These are phyloP conservation scores for Fusarium albidum DNA, from an alignment of 2,329 filamentous ascomycete species.

Conservation along the genomic window DNA sequence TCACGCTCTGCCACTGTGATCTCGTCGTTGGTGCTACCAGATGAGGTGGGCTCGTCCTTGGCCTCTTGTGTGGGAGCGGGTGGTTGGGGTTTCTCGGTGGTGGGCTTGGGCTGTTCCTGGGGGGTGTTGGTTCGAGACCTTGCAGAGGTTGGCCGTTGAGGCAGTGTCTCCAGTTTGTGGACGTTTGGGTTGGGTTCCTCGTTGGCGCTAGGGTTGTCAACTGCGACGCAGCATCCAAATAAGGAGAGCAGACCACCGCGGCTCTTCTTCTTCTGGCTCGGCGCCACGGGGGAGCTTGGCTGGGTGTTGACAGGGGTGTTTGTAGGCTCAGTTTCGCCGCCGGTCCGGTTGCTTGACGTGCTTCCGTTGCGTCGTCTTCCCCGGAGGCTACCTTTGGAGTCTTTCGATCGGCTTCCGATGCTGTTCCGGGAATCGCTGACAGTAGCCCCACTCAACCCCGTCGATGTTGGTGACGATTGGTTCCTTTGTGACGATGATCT, in stretches of 20 bases:
- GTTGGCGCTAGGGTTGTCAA: constrained; percentile 64
- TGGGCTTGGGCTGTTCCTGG: constrained; percentile 56
- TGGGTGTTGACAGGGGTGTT: constrained; percentile 59
- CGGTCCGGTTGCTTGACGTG: constrained; percentile 70
- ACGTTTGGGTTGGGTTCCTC: constrained; percentile 63
- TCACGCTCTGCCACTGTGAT: constrained; percentile 52
- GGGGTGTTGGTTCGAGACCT: constrained; percentile 62
- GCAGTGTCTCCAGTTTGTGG: constrained; percentile 66
- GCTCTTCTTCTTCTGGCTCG: constrained; percentile 62
- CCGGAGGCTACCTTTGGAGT: constrained; percentile 70
- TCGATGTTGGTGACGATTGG: constrained; percentile 66
- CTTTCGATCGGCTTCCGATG: constrained; percentile 70
- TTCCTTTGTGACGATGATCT: constrained; percentile 68
- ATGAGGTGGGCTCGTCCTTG: constrained; percentile 56
- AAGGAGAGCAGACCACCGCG: constrained; percentile 65
- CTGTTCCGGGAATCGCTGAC: constrained; percentile 68
- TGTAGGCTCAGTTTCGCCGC: constrained; percentile 60
- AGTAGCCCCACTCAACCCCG: constrained; percentile 67
- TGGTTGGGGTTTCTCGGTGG: constrained; percentile 57
- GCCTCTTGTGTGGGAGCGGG: constrained; percentile 47
- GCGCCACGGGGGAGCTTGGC: constrained; percentile 59
- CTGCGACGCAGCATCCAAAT: constrained; percentile 72
- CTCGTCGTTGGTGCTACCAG: constrained; percentile 57
- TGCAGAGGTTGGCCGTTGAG: constrained; percentile 61
- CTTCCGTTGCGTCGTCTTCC: constrained; percentile 72